Conservation (phyloP, 2,329 filamentous ascomycete genomes). For the Penicillium sp. region DNA sequence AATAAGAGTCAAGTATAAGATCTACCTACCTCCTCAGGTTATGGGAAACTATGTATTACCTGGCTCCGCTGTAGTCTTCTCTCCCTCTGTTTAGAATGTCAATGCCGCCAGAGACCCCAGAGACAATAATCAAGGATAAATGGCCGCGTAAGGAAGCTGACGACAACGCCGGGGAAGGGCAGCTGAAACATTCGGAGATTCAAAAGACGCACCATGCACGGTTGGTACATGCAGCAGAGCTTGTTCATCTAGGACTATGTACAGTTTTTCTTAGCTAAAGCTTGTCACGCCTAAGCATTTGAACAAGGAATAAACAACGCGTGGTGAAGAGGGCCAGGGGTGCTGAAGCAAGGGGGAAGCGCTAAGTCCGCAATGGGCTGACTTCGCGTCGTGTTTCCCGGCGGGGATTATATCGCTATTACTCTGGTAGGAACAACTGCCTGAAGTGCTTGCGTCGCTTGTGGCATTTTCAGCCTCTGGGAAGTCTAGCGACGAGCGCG, state of each 20-base stretch:
- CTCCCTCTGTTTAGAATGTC: slow-evolving; percentile 63
- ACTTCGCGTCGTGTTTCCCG: slow-evolving; percentile 53
- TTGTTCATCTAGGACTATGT: slow-evolving; percentile 58
- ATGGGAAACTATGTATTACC: too few relatives aligned
- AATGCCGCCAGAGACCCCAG: slow-evolving; percentile 68
- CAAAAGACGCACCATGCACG: slow-evolving; percentile 26
- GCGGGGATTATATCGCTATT: slow-evolving; percentile 51
- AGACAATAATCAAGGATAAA: slow-evolving; percentile 27
- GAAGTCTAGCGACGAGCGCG: slow-evolving; percentile 34
- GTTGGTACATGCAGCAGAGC: slow-evolving; percentile 58
- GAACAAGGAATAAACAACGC: slow-evolving; percentile 40
- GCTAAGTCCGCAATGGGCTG: slow-evolving; percentile 53
- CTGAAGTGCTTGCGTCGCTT: slow-evolving; percentile 45
- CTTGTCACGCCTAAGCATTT: slow-evolving; percentile 35
- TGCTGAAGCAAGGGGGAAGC: slow-evolving; percentile 53
- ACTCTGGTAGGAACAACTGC: slow-evolving; percentile 46
- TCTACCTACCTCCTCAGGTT: too few relatives aligned
- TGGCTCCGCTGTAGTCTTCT: slow-evolving; percentile 56
- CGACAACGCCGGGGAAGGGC: slow-evolving; percentile 7
- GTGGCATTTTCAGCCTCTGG: slow-evolving; percentile 26
- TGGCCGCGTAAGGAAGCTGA: slow-evolving; percentile 5
- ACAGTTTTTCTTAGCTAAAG: slow-evolving; percentile 54
- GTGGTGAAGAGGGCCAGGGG: slow-evolving; percentile 23
- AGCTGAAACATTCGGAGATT: slow-evolving; percentile 16
- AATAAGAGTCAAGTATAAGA: too few relatives aligned